Evolutionary conservation across 441 rosid species (phyloP).

Genomic region (Raphanus hybrid): DNA sequence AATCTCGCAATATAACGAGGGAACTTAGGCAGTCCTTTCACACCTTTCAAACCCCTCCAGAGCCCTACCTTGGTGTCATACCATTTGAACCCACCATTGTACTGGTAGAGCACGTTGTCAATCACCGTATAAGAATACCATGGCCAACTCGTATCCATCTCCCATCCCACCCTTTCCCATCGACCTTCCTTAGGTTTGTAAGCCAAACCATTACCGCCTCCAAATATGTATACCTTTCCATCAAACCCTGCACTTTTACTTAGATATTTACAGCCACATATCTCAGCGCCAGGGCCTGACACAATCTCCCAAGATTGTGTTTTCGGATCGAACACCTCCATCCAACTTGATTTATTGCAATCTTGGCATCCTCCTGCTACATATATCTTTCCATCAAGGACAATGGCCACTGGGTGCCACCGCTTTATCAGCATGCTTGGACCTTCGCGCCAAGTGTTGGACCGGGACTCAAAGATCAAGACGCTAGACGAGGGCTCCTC

Average conservation of each 20-base stretch:
- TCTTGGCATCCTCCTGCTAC: slow-evolving; percentile 12
- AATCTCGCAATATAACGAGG: neutral
- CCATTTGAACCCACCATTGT: neutral
- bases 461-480: slow-evolving; percentile 13
- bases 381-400: slow-evolving; percentile 24
- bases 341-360: neutral
- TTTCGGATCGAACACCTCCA: slow-evolving; percentile 18
- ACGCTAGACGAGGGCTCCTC: neutral
- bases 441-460: neutral
- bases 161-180: slow-evolving; percentile 10
- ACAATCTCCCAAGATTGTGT: slow-evolving; percentile 18
- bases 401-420: neutral
- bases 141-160: neutral
- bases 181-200: neutral
- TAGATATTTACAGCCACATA: neutral
- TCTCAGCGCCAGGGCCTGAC: neutral
- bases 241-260: neutral
- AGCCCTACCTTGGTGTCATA: neutral
- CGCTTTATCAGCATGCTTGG: slow-evolving; percentile 18
- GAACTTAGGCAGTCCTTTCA: slow-evolving; percentile 7
- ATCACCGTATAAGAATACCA: neutral
- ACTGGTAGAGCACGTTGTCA: neutral
- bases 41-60: neutral
- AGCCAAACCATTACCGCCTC: neutral
- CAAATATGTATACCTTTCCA: neutral